phyloP scores from a whole-genome alignment of 1,139 yeast genomes.

The Candida sanyaensis region DNA sequence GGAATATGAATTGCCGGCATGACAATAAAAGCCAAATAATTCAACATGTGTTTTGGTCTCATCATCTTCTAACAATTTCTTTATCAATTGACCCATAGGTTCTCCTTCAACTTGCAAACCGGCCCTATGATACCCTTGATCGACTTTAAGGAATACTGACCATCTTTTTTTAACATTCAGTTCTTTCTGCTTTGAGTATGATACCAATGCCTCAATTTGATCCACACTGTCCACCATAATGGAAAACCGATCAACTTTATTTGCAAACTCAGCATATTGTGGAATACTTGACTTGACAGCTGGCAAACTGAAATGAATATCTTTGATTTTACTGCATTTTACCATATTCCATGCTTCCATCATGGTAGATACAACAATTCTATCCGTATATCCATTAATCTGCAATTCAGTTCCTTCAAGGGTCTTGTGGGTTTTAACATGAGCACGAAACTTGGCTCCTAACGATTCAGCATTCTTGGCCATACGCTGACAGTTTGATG shows the following conservation, averaged over 20 bases:
- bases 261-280: slow-evolving; percentile 49
- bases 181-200: slow-evolving; percentile 26
- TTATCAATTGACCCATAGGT: slow-evolving; percentile 29
- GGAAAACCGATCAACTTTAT: slow-evolving; percentile 44
- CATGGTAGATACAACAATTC: slow-evolving; percentile 70
- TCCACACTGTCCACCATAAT: slow-evolving; percentile 62
- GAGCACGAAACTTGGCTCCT: slow-evolving; percentile 56
- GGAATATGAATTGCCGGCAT: slow-evolving; percentile 75
- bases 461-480: slow-evolving; percentile 28
- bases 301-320: slow-evolving; percentile 71
- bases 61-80: slow-evolving; percentile 21
- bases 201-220: slow-evolving; percentile 52
- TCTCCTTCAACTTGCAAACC: slow-evolving; percentile 46
- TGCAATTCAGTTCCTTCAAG: slow-evolving; percentile 37
- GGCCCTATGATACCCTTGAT: slow-evolving; percentile 66
- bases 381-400: slow-evolving; percentile 34
- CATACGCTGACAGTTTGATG: slow-evolving; percentile 31
- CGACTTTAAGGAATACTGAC: slow-evolving; percentile 59
- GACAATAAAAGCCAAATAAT: slow-evolving; percentile 72
- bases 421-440: slow-evolving; percentile 74
- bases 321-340: slow-evolving; percentile 49
- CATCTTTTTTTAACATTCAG: slow-evolving; percentile 38
- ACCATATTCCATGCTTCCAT: slow-evolving; percentile 62
- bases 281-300: slow-evolving; percentile 53
- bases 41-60: slow-evolving; percentile 32